Conservation (phyloP, 2,329 filamentous ascomycete species). For the Colletotrichum liaoningense region DNA sequence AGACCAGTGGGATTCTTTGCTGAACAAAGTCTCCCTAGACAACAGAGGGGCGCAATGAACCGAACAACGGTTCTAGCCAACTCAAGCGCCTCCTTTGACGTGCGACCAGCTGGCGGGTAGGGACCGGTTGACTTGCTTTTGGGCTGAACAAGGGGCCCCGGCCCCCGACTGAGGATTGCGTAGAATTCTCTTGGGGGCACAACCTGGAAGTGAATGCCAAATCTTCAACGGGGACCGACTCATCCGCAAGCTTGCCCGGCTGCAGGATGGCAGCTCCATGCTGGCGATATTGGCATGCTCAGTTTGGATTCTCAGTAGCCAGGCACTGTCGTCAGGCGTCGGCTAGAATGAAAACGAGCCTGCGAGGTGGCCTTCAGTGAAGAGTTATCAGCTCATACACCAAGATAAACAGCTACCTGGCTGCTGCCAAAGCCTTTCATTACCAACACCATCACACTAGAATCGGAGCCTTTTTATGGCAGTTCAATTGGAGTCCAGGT, state of each 20-base stretch:
- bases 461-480: neutral
- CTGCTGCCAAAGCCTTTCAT: neutral
- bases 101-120: conserved; percentile 19
- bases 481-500: neutral
- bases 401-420: neutral
- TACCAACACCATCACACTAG: neutral
- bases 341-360: neutral
- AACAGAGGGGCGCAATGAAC: neutral
- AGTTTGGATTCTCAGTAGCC: neutral
- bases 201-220: neutral
- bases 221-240: neutral
- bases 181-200: neutral
- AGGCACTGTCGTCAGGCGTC: neutral
- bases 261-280: neutral
- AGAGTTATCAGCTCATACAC: neutral
- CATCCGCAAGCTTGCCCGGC: neutral
- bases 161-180: neutral
- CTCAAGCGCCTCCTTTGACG: conserved; percentile 19
- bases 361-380: neutral
- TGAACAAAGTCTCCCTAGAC: neutral
- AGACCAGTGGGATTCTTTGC: neutral
- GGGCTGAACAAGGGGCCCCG: neutral
- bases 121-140: neutral
- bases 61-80: neutral
- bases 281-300: neutral